Evolutionary conservation across 2,329 filamentous ascomycete genomes (phyloP), one percentile per base, ranked within the genome.

Genomic region (Epichloe typhina): DNA sequence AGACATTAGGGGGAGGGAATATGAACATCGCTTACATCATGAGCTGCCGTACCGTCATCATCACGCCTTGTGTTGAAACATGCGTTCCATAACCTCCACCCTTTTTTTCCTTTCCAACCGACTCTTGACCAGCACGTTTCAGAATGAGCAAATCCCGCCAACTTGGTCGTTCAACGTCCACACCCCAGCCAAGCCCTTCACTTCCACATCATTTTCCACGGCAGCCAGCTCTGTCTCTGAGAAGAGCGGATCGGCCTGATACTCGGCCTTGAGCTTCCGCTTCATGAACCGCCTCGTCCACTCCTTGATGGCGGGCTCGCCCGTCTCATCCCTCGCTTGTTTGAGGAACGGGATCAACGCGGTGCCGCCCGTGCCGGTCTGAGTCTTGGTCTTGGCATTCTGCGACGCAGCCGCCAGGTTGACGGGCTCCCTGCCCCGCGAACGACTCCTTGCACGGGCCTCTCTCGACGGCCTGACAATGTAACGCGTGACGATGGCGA

Each of bases 321-420:
- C 87, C 0, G 93, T 98, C 73, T 98, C 93, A 61, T 98, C 90
- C 31, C 93, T 78, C 4, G 93, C 93, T 69, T 98, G 93, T 69
- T 97, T 96, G 54, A 98, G 72, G 68, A 98, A 98, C 0, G 91
- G 88, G 51, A 98, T 96, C 51, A 98, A 72, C 0, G 90, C 87
- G 0, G 93, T 97, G 15, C 93, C 93, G 13, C 93, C 93, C 0
- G 93, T 98, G 2, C 93, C 93, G 43, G 86, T 87, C 31, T 95
- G 76, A 47, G 84, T 84, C 61, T 71, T 70, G 54, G 74, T 69
- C 46, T 71, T 69, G 17, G 69, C 64, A 56, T 72, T 70, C 15
- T 69, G 67, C 2, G 76, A 77, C 1, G 78, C 75, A 3, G 77
- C 74, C 2, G 82, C 82, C 12, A 90, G 73, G 57, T 90, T 88